Base-by-base conservation (phyloP, 371 early-diverging fungal species). In the Fennellomyces sp. region DNA sequence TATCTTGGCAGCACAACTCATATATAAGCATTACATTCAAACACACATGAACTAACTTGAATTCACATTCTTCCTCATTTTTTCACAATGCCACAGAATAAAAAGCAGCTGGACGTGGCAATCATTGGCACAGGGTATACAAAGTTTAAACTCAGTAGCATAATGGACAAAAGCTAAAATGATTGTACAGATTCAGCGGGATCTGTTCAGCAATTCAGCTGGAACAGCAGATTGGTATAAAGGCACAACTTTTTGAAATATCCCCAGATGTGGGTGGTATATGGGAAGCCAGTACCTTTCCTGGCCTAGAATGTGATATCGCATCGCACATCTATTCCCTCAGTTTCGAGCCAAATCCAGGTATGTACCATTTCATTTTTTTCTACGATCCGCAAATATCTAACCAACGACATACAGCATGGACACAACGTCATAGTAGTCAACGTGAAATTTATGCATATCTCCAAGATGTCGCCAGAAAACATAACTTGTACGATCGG, bases 231-330 rank as follows among this genome's bases (percentile, higher is more conserved):
- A 58, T 86, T 41, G 76, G 76, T 25, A 62, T 82, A 31, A 65
- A 30, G 48, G 75, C 65, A 55, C 67, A 71, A 33, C 60, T 88
- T 21, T 85, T 77, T 60, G 88, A 88, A 57, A 66, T 70, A 23
- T 73, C 71, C 15, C 61, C 69, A 6, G 81, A 78, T 28, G 60
- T 86, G 15, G 87, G 86, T 1, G 88, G 87, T 6, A 84, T 83
- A 5, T 88, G 88, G 88, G 69, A 71, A 52, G 77, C 80, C 2
- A 61, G 68, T 13, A 77, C 80, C 21, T 87, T 87, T 51, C 88
- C 89, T 27, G 86, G 85, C 0, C 72, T 73, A 33, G 85, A 76
- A 3, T 85, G 87, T 57, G 88, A 89, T 71, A 66, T 87, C 6
- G 70, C 76, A 5, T 75, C 81, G 4, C 80, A 82, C 65, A 60